Evolutionary conservation across 2,329 filamentous ascomycete species (phyloP).

Genomic region (Aureobasidium uvarum): DNA sequence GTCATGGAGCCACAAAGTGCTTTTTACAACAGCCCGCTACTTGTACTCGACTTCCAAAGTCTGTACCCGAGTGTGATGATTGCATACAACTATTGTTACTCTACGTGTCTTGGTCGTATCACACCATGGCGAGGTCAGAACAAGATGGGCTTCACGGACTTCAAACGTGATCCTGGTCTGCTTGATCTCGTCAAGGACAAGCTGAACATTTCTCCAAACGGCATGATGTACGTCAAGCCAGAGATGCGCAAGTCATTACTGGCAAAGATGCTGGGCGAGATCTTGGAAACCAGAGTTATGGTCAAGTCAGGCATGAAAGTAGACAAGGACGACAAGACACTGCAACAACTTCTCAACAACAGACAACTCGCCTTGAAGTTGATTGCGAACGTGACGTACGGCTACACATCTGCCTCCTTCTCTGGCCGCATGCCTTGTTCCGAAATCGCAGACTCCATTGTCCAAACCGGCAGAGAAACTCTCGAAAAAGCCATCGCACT

Average conservation of each 20-base stretch:
- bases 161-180: slow-evolving; percentile 71
- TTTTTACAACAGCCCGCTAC: slow-evolving; percentile 84
- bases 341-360: slow-evolving; percentile 89
- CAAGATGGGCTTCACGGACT: slow-evolving; percentile 94
- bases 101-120: slow-evolving; percentile 86
- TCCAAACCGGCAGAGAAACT: slow-evolving; percentile 92
- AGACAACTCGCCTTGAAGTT: slow-evolving; percentile 91
- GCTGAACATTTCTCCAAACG: slow-evolving; percentile 91
- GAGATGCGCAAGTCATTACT: slow-evolving; percentile 85
- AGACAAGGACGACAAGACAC: slow-evolving; percentile 79
- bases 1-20: slow-evolving; percentile 97
- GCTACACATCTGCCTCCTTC: slow-evolving; percentile 95
- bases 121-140: slow-evolving; percentile 83
- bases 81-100: slow-evolving; percentile 98
- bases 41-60: slow-evolving; percentile 95
- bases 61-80: slow-evolving; percentile 98
- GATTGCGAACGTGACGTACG: slow-evolving; percentile 98
- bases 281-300: slow-evolving; percentile 95
- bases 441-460: slow-evolving; percentile 97
- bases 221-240: slow-evolving; percentile 89
- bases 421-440: slow-evolving; percentile 97
- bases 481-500: slow-evolving; percentile 89
- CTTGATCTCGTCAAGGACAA: slow-evolving; percentile 76
- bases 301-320: slow-evolving; percentile 96
- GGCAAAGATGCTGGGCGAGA: slow-evolving; percentile 95